These are phyloP conservation scores for Penicillium roqueforti DNA, from an alignment of 495 filamentous ascomycete genomes.

Conservation along the genomic window DNA sequence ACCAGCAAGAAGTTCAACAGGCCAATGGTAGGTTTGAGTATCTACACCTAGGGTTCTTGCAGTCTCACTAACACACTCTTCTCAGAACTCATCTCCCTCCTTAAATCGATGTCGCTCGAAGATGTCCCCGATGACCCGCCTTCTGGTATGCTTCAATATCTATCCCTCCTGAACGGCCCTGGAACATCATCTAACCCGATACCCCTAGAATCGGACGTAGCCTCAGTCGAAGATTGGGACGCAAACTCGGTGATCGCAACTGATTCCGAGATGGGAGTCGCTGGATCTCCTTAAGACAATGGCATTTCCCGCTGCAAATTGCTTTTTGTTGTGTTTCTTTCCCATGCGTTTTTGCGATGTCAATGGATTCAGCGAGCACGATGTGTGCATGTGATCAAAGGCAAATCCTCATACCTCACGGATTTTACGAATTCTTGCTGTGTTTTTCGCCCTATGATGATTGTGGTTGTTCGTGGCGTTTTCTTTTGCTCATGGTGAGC, in stretches of 20 bases:
- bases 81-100: constrained; percentile 28
- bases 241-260: constrained; percentile 41
- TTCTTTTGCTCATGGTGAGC: neutral
- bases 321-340: neutral
- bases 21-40: constrained; percentile 35
- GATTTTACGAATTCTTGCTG: constrained; percentile 7
- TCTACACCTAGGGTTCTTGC: neutral
- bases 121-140: constrained; percentile 35
- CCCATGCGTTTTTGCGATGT: constrained; percentile 5
- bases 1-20: constrained; percentile 29
- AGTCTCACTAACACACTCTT: constrained; percentile 6
- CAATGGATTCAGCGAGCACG: neutral
- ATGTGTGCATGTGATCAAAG: neutral
- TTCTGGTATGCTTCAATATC: constrained; percentile 36
- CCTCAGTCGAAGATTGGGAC: constrained; percentile 45
- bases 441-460: neutral
- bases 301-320: neutral
- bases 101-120: constrained; percentile 36
- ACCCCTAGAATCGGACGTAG: constrained; percentile 38
- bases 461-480: neutral
- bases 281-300: constrained; percentile 30
- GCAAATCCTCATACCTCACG: neutral
- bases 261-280: constrained; percentile 41
- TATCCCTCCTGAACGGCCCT: constrained; percentile 12
- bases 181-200: constrained; percentile 15